Evolutionary conservation across 2,329 filamentous ascomycete species (phyloP).

Genomic region (Leptosphaerulina australis): DNA sequence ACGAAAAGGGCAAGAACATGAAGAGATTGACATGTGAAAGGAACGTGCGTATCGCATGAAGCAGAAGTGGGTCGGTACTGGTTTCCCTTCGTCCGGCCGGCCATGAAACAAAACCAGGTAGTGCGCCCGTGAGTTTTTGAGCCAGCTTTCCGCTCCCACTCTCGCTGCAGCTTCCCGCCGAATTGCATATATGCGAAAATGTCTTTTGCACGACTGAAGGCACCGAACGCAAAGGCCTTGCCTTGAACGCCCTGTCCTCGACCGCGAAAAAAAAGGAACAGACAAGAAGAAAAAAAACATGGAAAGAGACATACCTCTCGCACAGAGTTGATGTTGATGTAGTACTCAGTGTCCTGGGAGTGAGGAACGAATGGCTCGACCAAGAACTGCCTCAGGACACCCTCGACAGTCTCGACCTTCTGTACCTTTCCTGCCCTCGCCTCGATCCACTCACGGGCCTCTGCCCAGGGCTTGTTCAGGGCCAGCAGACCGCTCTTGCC

Average conservation of each 20-base stretch:
- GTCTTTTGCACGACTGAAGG: constrained; percentile 13
- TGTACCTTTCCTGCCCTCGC: constrained; percentile 89
- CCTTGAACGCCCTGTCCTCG: constrained; percentile 4
- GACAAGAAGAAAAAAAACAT: constrained; percentile 25
- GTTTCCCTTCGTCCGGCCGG: constrained; percentile 51
- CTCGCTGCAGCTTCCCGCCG: constrained; percentile 19
- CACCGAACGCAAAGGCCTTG: constrained; percentile 1
- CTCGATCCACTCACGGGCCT: constrained; percentile 92
- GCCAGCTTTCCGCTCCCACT: constrained; percentile 23
- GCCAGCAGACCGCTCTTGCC: constrained; percentile 97
- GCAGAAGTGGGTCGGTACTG: constrained; percentile 46
- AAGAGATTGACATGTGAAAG: constrained; percentile 44
- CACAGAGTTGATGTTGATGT: constrained; percentile 99
- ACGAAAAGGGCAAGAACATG: constrained; percentile 23
- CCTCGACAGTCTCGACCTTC: constrained; percentile 89
- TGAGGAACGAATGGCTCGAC: constrained; percentile 99
- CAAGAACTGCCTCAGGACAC: constrained; percentile 90
- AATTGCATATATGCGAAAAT: constrained; percentile 17
- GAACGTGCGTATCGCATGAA: constrained; percentile 36
- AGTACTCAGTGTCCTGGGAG: constrained; percentile 94
- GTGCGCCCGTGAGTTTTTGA: constrained; percentile 31
- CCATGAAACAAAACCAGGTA: constrained; percentile 45
- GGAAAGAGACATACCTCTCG: constrained; percentile 80
- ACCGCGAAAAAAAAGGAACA: constrained; percentile 10
- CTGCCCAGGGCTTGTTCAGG: constrained; percentile 96